Percentiles rank a stretch among this genome's conserved stretches.
phyloP scores from a whole-genome alignment of 352 stramenopile species.

The Phytophthora sojae region DNA sequence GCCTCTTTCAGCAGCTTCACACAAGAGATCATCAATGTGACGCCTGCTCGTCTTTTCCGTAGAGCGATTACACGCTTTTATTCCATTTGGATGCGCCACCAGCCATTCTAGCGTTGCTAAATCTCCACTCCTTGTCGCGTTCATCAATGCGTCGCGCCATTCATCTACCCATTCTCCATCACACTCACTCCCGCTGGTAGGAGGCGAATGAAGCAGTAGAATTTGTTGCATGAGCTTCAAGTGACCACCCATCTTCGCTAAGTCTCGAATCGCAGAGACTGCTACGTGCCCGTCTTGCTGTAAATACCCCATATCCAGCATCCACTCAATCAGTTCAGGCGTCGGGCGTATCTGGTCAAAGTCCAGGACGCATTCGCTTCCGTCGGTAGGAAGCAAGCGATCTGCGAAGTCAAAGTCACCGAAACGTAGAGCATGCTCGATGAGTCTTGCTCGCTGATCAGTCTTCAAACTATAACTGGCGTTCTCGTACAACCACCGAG shows the following conservation, averaged over 20 bases:
- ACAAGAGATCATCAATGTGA: too few relatives aligned
- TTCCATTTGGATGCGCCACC: neutral
- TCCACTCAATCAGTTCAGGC: neutral
- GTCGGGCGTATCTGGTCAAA: neutral
- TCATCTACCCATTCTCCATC: neutral
- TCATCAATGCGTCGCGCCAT: neutral
- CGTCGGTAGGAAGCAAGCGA: neutral
- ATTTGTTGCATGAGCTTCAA: neutral
- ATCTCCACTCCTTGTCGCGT: neutral
- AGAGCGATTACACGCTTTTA: neutral
- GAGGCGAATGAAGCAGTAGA: neutral
- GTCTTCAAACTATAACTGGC: neutral
- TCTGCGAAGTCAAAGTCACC: neutral
- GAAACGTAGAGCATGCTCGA: neutral
- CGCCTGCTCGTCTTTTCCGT: too few relatives aligned
- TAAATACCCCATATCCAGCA: neutral
- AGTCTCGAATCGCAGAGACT: neutral
- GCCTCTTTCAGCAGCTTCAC: too few relatives aligned
- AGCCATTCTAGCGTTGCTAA: neutral
- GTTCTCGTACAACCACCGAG: neutral
- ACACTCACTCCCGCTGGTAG: neutral
- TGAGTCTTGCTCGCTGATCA: neutral
- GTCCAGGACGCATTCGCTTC: neutral
- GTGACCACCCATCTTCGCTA: neutral
- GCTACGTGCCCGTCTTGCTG: neutral